Percentiles rank a stretch among this genome's conserved stretches.
Evolutionary conservation across 1,284 basidiomycete species (phyloP).

Genomic region (Cryptococcus depauperatus): DNA sequence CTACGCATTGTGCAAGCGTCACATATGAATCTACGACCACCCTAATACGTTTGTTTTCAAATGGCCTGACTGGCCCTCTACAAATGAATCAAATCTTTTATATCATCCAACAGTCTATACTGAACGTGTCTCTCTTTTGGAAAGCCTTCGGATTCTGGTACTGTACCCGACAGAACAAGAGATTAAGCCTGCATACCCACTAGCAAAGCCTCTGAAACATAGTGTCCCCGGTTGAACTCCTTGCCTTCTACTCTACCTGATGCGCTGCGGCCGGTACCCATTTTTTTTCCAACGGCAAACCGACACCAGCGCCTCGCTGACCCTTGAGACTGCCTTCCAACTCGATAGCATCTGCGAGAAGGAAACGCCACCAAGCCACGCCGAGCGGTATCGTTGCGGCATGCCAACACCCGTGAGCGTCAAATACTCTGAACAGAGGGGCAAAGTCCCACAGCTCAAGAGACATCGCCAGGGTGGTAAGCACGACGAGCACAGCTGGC

Average conservation of each 20-base stretch:
- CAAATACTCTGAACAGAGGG: conserved; percentile 65
- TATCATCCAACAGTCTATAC: too few relatives aligned
- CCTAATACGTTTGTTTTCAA: too few relatives aligned
- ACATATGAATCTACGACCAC: too few relatives aligned
- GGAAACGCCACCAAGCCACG: conserved; percentile 73
- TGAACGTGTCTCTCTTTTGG: too few relatives aligned
- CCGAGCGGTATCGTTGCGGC: conserved; percentile 73
- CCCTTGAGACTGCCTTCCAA: conserved; percentile 22
- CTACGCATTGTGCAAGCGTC: too few relatives aligned
- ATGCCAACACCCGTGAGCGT: conserved; percentile 95
- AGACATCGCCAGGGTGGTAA: conserved; percentile 67
- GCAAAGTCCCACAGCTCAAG: conserved; percentile 92
- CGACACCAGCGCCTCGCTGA: background rate
- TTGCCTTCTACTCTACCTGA: too few relatives aligned
- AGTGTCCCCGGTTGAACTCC: conserved; percentile 8
- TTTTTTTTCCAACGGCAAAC: conserved; percentile 3
- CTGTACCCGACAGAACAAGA: too few relatives aligned
- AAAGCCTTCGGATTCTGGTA: too few relatives aligned
- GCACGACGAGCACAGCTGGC: conserved; percentile 55
- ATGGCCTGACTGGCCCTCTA: too few relatives aligned
- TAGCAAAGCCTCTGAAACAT: conserved; percentile 13
- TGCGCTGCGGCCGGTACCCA: conserved; percentile 2
- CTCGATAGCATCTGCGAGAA: conserved; percentile 29
- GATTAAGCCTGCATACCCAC: background rate
- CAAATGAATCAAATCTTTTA: too few relatives aligned